Percentiles rank a stretch among this genome's conserved stretches.
Evolutionary conservation across 257 asterid genomes (phyloP).

Genomic region (Forsythia suspensa): DNA sequence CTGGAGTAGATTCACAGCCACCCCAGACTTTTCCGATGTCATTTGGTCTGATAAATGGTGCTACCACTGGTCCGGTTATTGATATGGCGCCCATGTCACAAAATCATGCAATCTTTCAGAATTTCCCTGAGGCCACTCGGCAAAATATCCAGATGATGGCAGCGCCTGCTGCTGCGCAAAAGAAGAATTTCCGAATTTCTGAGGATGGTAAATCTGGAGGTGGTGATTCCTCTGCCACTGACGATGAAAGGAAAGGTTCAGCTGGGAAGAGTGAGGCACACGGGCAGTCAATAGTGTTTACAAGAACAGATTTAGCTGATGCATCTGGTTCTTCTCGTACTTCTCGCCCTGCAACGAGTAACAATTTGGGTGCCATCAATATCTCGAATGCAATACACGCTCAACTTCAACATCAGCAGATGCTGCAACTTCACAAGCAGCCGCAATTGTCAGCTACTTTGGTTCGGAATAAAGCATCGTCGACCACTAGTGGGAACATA

Average conservation of each 20-base stretch:
- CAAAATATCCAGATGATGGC: slow-evolving; percentile 73
- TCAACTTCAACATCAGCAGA: slow-evolving; percentile 44
- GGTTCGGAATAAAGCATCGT: slow-evolving; percentile 52
- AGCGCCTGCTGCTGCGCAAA: slow-evolving; percentile 55
- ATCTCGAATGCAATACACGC: slow-evolving; percentile 47
- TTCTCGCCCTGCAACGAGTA: slow-evolving; percentile 45
- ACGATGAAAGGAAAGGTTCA: slow-evolving; percentile 61
- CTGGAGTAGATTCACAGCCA: slow-evolving; percentile 56
- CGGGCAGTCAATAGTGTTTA: slow-evolving; percentile 77
- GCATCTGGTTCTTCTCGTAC: slow-evolving; percentile 43
- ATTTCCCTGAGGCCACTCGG: slow-evolving; percentile 60
- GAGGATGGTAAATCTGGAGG: slow-evolving; percentile 66
- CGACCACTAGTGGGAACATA: slow-evolving; percentile 44
- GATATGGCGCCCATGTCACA: slow-evolving; percentile 71
- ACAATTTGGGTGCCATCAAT: slow-evolving; percentile 34
- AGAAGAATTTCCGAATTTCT: slow-evolving; percentile 53
- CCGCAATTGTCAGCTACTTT: slow-evolving; percentile 24
- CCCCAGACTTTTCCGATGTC: slow-evolving; percentile 81
- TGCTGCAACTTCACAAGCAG: slow-evolving; percentile 22
- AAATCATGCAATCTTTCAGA: slow-evolving; percentile 71
- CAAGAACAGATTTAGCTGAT: slow-evolving; percentile 59
- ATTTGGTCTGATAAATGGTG: slow-evolving; percentile 69
- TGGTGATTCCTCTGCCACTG: slow-evolving; percentile 48
- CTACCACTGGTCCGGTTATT: slow-evolving; percentile 45
- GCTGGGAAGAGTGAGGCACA: slow-evolving; percentile 41